A percentile compares a stretch with the other conserved stretches of the same genome.
Conservation (phyloP, 768 basidiomycete genomes). For the Boletus insuetus region DNA sequence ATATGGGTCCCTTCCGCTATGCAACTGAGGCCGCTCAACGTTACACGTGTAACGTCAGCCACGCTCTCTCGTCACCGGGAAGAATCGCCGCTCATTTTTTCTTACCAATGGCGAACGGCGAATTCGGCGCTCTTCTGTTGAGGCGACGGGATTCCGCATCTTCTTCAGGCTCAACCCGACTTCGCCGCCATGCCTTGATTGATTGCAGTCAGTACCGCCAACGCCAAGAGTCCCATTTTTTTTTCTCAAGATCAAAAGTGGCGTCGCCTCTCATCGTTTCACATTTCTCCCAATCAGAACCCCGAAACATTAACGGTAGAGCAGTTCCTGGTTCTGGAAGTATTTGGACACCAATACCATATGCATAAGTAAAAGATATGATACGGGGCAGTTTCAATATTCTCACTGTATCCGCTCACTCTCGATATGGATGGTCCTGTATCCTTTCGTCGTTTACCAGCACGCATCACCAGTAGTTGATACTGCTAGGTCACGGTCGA, state of each 20-base stretch:
- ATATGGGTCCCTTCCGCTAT: background rate
- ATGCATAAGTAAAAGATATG: background rate
- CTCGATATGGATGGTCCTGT: background rate
- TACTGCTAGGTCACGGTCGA: background rate
- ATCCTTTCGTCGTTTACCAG: background rate
- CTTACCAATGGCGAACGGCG: conserved; percentile 2
- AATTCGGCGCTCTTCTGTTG: background rate
- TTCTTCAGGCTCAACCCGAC: background rate
- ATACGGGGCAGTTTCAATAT: background rate
- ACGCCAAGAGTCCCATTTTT: background rate
- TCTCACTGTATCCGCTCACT: background rate
- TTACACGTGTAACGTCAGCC: conserved; percentile 31
- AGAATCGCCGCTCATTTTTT: background rate
- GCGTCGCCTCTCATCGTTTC: conserved; percentile 7
- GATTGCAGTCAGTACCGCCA: background rate
- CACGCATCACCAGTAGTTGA: background rate
- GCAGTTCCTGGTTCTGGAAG: background rate
- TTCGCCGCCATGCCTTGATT: background rate
- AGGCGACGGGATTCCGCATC: background rate
- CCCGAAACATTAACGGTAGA: conserved; percentile 1
- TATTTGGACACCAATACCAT: background rate
- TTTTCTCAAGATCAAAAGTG: conserved; percentile 9
- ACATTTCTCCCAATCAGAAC: conserved; percentile 4
- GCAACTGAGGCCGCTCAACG: conserved; percentile 17
- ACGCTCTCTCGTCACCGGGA: background rate